These are phyloP conservation scores for Flaveria sonorensis DNA, from an alignment of 129 eudicot species.

Conservation along the genomic window DNA sequence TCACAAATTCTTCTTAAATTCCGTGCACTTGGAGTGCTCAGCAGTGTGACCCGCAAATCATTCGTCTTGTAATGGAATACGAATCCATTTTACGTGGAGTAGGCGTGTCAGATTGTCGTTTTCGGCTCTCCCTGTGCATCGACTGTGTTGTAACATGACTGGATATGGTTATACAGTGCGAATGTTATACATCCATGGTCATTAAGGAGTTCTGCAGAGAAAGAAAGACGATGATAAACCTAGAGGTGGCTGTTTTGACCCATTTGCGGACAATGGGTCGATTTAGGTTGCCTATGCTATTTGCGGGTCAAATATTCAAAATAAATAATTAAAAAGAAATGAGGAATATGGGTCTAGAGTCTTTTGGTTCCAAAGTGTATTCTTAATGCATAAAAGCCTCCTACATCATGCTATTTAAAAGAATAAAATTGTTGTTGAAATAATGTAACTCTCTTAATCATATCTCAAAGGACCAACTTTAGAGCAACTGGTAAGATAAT, in stretches of 20 bases:
- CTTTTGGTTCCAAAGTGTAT: not conserved
- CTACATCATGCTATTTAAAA: not conserved
- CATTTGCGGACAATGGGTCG: not conserved
- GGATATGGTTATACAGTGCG: not conserved
- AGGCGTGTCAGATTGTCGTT: not conserved
- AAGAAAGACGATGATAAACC: not conserved
- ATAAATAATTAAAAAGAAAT: not conserved
- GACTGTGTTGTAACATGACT: not conserved
- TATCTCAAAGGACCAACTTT: not conserved
- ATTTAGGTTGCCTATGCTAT: not conserved
- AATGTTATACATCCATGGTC: not conserved
- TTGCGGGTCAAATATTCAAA: not conserved
- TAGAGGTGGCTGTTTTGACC: not conserved
- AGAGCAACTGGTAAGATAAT: too few relatives aligned
- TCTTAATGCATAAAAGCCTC: not conserved
- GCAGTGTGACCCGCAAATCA: slow-evolving; percentile 27
- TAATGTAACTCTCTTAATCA: not conserved
- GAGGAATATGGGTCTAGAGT: not conserved
- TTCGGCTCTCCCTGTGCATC: not conserved
- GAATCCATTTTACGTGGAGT: slow-evolving; percentile 5
- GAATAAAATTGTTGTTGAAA: not conserved
- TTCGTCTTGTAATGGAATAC: not conserved
- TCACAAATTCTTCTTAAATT: slow-evolving; percentile 52
- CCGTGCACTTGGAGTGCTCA: slow-evolving; percentile 45
- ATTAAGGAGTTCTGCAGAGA: not conserved